phyloP scores from a whole-genome alignment of 2,329 filamentous ascomycete genomes.

The Curvularia hawaiiensis region DNA sequence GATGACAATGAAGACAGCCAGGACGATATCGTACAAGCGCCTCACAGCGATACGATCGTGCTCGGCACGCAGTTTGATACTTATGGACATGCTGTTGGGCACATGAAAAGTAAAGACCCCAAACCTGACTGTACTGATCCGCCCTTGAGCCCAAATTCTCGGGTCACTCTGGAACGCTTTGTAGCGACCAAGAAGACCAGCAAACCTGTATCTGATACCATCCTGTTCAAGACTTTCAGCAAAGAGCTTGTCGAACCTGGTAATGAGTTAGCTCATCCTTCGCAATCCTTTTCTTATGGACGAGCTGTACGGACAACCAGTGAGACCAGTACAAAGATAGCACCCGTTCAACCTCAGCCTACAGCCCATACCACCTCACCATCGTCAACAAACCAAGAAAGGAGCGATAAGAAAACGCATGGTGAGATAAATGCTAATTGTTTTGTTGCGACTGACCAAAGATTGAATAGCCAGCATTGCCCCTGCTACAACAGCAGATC shows the following conservation, averaged over 20 bases:
- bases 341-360: not conserved
- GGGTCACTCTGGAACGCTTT: slow-evolving; percentile 9
- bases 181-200: slow-evolving; percentile 3
- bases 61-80: slow-evolving; percentile 28
- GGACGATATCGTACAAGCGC: slow-evolving; percentile 19
- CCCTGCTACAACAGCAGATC: not conserved
- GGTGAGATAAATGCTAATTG: not conserved
- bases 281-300: slow-evolving; percentile 6
- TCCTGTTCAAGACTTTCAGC: not conserved
- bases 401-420: not conserved
- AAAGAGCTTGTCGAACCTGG: not conserved
- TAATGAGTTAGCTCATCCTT: not conserved
- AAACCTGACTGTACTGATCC: not conserved
- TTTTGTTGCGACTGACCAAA: not conserved
- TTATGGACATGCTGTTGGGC: not conserved
- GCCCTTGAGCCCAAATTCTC: slow-evolving; percentile 7
- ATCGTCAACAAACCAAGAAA: not conserved
- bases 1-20: slow-evolving; percentile 18
- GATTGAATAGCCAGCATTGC: not conserved
- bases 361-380: not conserved
- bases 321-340: not conserved
- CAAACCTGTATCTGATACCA: not conserved
- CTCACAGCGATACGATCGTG: slow-evolving; percentile 24
- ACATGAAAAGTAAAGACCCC: not conserved
- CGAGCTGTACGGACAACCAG: not conserved